Evolutionary conservation across 257 asterid genomes (phyloP).

Genomic region (Solanum acaule): DNA sequence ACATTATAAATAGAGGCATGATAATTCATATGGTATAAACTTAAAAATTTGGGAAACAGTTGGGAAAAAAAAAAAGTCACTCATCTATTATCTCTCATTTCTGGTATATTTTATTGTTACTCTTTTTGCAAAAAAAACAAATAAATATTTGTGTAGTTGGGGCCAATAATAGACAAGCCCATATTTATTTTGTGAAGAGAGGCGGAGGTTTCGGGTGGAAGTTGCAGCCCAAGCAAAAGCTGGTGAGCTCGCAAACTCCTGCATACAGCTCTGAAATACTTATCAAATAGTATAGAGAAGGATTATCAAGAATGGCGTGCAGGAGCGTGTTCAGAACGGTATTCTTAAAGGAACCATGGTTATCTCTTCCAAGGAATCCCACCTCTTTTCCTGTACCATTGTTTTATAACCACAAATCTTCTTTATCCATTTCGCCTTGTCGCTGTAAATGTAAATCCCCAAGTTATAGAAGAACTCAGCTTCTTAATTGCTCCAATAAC

Average conservation of each 20-base stretch:
- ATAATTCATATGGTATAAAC: neutral
- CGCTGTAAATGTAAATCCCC: conserved; percentile 36
- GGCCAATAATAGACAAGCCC: neutral
- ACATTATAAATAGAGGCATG: neutral
- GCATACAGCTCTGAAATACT: neutral
- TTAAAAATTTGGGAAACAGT: neutral
- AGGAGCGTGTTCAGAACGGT: conserved; percentile 36
- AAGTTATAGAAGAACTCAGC: conserved; percentile 12
- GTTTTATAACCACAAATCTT: conserved; percentile 20
- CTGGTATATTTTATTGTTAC: neutral
- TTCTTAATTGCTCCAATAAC: conserved; percentile 32
- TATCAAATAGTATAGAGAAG: neutral
- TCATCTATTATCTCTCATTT: neutral
- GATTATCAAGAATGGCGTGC: conserved; percentile 46
- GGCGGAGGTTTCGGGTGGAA: neutral
- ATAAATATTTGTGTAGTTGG: neutral
- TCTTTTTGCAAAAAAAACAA: neutral
- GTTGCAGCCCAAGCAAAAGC: neutral
- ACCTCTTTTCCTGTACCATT: conserved; percentile 16
- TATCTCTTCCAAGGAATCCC: conserved; percentile 24
- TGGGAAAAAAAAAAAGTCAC: neutral
- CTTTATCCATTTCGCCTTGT: conserved; percentile 6
- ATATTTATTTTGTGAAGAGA: too few species aligned
- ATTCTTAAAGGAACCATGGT: conserved; percentile 50
- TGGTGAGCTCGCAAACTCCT: neutral